Evolutionary conservation across 2,329 filamentous ascomycete genomes (phyloP).

Genomic region (Xylaria sp.): DNA sequence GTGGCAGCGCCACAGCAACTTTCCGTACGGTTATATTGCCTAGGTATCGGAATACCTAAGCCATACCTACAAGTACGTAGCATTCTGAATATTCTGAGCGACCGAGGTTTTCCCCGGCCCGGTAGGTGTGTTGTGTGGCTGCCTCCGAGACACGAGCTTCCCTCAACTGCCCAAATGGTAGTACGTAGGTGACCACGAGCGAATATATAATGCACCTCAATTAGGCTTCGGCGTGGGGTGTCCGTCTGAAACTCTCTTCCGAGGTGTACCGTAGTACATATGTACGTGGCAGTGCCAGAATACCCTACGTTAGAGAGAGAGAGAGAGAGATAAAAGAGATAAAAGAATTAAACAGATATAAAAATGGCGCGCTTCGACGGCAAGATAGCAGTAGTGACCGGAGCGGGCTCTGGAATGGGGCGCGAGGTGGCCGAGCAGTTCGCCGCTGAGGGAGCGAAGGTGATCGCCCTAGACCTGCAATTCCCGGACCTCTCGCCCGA

Average conservation of each 20-base stretch:
- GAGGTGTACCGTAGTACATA: not conserved
- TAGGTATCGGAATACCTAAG: no score
- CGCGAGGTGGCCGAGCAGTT: constrained; percentile 11
- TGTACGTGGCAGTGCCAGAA: no score
- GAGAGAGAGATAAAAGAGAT: no score
- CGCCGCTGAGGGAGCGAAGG: constrained; percentile 10
- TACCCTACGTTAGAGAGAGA: no score
- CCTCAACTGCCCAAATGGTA: no score
- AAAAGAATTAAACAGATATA: not conserved
- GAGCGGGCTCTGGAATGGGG: constrained; percentile 18
- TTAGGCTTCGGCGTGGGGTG: not conserved
- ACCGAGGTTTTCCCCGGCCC: no score
- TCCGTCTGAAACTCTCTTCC: not conserved
- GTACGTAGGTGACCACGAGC: not conserved
- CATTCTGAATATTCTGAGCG: no score
- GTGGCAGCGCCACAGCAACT: no score
- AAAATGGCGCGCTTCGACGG: constrained; percentile 17
- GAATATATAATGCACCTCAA: not conserved
- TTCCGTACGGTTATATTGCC: no score
- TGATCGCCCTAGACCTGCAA: not conserved
- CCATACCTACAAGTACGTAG: no score
- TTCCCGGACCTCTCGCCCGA: not conserved
- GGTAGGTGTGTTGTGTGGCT: no score
- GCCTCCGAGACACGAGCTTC: no score
- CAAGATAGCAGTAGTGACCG: constrained; percentile 23